A percentile compares a stretch with the other conserved stretches of the same genome.
These are phyloP conservation scores for Solanum ossicruentum DNA, from an alignment of 257 asterid genomes.

Conservation along the genomic window DNA sequence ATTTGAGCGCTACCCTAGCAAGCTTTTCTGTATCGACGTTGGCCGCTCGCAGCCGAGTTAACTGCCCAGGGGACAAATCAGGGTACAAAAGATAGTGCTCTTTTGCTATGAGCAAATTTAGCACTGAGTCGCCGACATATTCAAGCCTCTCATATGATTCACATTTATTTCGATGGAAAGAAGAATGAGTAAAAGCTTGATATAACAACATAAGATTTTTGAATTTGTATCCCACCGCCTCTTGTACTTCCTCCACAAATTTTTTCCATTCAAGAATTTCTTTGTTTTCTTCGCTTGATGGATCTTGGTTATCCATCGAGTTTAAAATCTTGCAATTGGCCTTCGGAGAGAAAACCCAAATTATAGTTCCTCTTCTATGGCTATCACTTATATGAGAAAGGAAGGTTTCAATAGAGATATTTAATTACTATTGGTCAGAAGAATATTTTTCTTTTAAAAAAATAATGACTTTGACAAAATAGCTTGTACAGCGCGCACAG, in stretches of 20 bases:
- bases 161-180: neutral
- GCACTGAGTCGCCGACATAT: constrained; percentile 30
- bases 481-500: neutral
- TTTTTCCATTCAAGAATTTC: neutral
- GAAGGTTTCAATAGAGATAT: neutral
- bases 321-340: too few species aligned
- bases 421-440: neutral
- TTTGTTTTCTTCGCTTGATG: neutral
- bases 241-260: constrained; percentile 1
- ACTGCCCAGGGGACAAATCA: constrained; percentile 20
- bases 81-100: constrained; percentile 16
- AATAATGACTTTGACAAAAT: neutral
- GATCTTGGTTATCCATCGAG: neutral
- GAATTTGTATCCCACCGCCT: constrained; percentile 22
- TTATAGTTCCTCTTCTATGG: neutral
- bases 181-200: constrained; percentile 30
- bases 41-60: constrained; percentile 40
- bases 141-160: constrained; percentile 28
- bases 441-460: neutral
- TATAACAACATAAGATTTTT: constrained; percentile 4
- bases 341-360: neutral
- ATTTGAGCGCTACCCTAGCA: constrained; percentile 30
- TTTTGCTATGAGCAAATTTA: constrained; percentile 10
- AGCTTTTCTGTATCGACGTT: constrained; percentile 59
- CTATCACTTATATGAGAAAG: neutral